Base-by-base conservation (phyloP, 495 filamentous ascomycete species). In the Filosporella fistucella region DNA sequence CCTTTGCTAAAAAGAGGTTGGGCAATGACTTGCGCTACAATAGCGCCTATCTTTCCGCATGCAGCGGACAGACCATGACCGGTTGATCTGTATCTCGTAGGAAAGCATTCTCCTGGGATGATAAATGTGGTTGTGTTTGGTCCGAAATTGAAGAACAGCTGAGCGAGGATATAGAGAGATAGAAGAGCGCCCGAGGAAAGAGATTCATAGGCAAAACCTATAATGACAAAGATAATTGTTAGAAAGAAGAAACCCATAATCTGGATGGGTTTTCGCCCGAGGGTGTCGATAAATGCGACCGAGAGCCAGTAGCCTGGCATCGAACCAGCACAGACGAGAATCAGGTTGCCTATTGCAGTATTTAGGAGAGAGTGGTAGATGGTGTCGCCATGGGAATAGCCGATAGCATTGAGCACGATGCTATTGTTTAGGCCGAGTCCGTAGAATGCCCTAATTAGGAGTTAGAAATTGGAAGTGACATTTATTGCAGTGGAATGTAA, bases 51-150 rank as follows among this genome's bases (percentile, higher is more conserved):
- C 16, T 38, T 38, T 21, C 35, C 35, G 17, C 20, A 71, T 0
- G 84, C 89, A 11, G 89, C 90, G 4, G 82, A 88, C 61, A 96
- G 75, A 39, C 90, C 90, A 65, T 95, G 89, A 3, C 85, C 85
- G 24, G 87, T 88, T 8, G 82, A 85, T 3, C 90, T 77, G 60
- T 91, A 93, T 34, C 89, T 81, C 4, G 90, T 95, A 0, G 89
- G 90, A 70, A 93, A 96, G 56, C 81, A 85, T 62, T 96, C 90
- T 17, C 88, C 89, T 9, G 90, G 89, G 0, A 95, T 82, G 57
- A 95, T 85, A 70, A 95, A 95, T 25, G 89, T 95, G 17, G 87
- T 95, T 1, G 86, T 74, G 65, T 95, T 95, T 42, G 90, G 90
- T 1, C 89, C 82, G 37, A 52, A 52, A 18, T 58, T 53, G 40